Evolutionary conservation across 352 stramenopile genomes (phyloP).

Genomic region (Plasmopara halstedii): DNA sequence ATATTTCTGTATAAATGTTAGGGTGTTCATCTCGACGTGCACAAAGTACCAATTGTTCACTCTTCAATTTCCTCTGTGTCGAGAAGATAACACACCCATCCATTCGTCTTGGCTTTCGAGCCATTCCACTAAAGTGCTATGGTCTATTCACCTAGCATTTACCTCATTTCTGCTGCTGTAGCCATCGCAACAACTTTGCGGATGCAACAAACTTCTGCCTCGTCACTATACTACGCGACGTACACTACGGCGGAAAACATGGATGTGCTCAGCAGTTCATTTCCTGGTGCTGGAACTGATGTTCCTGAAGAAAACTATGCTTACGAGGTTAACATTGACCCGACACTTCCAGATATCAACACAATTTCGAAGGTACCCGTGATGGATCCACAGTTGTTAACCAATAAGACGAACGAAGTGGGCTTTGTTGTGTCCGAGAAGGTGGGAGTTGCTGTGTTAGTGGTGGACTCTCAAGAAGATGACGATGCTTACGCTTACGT

Average conservation of each 20-base stretch:
- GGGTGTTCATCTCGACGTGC: no score
- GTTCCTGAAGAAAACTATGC: slow-evolving; percentile 12
- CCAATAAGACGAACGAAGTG: slow-evolving; percentile 12
- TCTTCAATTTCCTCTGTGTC: slow-evolving; percentile 17
- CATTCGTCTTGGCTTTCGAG: no score
- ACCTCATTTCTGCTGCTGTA: slow-evolving; percentile 20
- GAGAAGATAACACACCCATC: slow-evolving; percentile 22
- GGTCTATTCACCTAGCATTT: slow-evolving; percentile 21
- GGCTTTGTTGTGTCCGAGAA: slow-evolving; percentile 5
- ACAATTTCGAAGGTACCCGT: slow-evolving; percentile 15
- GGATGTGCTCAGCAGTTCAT: slow-evolving; percentile 10
- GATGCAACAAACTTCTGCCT: no score
- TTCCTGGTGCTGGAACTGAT: slow-evolving; percentile 7
- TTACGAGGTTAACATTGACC: slow-evolving; percentile 13
- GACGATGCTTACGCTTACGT: slow-evolving; percentile 9
- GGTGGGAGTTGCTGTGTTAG: slow-evolving; percentile 8
- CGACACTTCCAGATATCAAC: slow-evolving; percentile 16
- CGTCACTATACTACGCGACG: slow-evolving; percentile 14
- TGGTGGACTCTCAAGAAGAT: slow-evolving; percentile 2
- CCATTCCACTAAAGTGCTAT: slow-evolving; percentile 1
- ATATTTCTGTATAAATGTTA: no score
- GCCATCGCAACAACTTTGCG: slow-evolving; percentile 5
- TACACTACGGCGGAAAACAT: slow-evolving; percentile 6
- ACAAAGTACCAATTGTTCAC: no score
- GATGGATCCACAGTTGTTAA: slow-evolving; percentile 12